These are phyloP conservation scores for Amoeboaphelidium occidentale DNA, from an alignment of 371 early-diverging fungal genomes.

Conservation along the genomic window DNA sequence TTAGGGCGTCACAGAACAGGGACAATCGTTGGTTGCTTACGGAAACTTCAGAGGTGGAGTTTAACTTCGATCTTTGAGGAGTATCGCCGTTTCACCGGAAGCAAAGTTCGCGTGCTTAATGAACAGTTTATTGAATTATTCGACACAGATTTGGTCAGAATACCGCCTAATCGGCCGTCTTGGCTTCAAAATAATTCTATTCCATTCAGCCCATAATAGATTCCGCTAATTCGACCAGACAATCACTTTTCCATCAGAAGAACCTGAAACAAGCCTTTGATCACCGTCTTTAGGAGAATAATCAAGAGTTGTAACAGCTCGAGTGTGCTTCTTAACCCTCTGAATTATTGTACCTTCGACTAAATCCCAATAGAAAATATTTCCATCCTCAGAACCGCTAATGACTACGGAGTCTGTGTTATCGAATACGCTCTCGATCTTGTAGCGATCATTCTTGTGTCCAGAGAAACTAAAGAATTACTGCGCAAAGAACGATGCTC, in stretches of 20 bases:
- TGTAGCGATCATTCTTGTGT: conserved; percentile 47
- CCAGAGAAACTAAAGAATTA: conserved; percentile 32
- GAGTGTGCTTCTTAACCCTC: conserved; percentile 3
- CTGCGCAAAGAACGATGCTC: conserved; percentile 1
- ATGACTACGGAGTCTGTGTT: conserved; percentile 45
- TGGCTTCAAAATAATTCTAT: too few species aligned
- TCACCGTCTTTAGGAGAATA: conserved; percentile 22
- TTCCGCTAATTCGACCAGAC: conserved; percentile 6
- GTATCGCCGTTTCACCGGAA: conserved; percentile 84
- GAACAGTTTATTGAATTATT: conserved; percentile 74
- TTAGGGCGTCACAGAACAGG: conserved; percentile 84
- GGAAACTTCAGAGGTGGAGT: conserved; percentile 91
- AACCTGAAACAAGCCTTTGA: conserved; percentile 23
- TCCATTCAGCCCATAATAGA: neutral
- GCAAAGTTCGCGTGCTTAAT: conserved; percentile 71
- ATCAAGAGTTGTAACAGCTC: conserved; percentile 19
- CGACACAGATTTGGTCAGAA: conserved; percentile 72
- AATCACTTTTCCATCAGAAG: conserved; percentile 23
- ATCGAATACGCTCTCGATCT: conserved; percentile 34
- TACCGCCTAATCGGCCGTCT: conserved; percentile 44
- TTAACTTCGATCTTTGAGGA: conserved; percentile 91
- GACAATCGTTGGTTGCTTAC: conserved; percentile 83
- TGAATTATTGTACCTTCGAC: conserved; percentile 23
- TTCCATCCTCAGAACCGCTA: conserved; percentile 78
- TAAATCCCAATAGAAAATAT: conserved; percentile 56